Evolutionary conservation across 345 rosid species (phyloP), one percentile per base, ranked within the genome.

Genomic region (Gossypium longicalyx): DNA sequence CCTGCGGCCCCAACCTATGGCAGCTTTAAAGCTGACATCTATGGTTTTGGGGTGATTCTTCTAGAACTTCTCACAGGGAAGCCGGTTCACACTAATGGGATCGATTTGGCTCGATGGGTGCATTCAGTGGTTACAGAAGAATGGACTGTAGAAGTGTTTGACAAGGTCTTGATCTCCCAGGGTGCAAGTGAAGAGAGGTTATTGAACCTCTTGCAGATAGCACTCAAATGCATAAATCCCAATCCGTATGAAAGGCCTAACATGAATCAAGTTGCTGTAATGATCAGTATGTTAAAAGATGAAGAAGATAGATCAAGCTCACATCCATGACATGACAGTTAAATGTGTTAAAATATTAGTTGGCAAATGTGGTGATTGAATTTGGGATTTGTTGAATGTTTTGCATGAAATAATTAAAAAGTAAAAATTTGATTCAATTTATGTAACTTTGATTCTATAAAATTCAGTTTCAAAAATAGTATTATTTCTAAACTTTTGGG

Each of bases 31-130:
- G 73, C 52, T 3, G 89, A 87, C 38, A 70, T 83, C 17, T 83
- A 85, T 16, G 76, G 77, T 10, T 81, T 83, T 6, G 89, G 89
- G 2, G 83, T 86, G 81, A 78, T 89, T 48, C 89, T 85, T 56
- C 93, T 89, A 1, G 91, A 87, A 87, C 85, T 89, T 52, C 56
- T 52, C 56, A 52, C 56, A 1, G 0, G 56, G 56, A 52, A 52
- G 56, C 56, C 19, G 2, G 56, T 52, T 8, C 56, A 16, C 19
- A 8, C 20, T 16, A 52, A 52, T 16, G 9, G 56, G 56, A 52
- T 52, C 19, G 4, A 13, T 16, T 52, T 16, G 56, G 56, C 19
- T 52, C 8, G 2, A 52, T 52, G 56, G 17, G 16, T 52, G 41
- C 41, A 34, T 34, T 4, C 41, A 34, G 41, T 34, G 41, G 41